Evolutionary conservation across 1,139 yeast species (phyloP), one percentile per base, ranked within the genome.

Genomic region (Zhuliangozyma parablackwelliae): DNA sequence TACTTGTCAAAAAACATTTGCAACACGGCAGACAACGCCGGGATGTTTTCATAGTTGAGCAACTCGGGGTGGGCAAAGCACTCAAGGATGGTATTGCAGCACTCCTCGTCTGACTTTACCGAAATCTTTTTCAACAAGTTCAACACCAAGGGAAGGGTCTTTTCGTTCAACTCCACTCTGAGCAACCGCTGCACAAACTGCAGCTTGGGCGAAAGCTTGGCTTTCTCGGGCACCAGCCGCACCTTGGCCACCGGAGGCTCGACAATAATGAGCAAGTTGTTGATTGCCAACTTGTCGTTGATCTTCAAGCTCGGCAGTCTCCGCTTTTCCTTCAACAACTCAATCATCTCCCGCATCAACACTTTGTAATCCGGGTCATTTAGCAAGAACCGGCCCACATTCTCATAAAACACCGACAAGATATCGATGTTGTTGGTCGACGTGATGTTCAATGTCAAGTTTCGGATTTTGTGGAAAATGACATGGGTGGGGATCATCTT

Each of bases 401-500:
- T 70, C 51, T 89, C 96, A 50, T 87, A 81, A 36, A 88, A 63
- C 8, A 82, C 70, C 7, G 78, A 68, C 36, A 86, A 59, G 10
- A 82, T 73, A 49, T 84, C 94, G 39, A 84, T 70, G 49, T 82
- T 83, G 45, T 75, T 75, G 0, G 75, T 65, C 3, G 59, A 58
- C n/a, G 71, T 63, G 36, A 84, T 57, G 40, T 74, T 71, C 40
- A 76, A 43, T 1, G 82, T 75, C 43, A 83, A 60, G 2, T 69
- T 61, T 44, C 84, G 67, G 37, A 84, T 73, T 52, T 80, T 83
- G 56, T 88, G 92, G 55, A 88, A 84, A 5, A 82, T 69, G 38
- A 82, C 69, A 56, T 78, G 83, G 16, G 69, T 65, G 0, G 95
- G 94, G n/a, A 89, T 68, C 47, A 88, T 57, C 46, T 76, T 79